phyloP scores from a whole-genome alignment of 805 yeast species.

The Zygosaccharomyces bisporus region DNA sequence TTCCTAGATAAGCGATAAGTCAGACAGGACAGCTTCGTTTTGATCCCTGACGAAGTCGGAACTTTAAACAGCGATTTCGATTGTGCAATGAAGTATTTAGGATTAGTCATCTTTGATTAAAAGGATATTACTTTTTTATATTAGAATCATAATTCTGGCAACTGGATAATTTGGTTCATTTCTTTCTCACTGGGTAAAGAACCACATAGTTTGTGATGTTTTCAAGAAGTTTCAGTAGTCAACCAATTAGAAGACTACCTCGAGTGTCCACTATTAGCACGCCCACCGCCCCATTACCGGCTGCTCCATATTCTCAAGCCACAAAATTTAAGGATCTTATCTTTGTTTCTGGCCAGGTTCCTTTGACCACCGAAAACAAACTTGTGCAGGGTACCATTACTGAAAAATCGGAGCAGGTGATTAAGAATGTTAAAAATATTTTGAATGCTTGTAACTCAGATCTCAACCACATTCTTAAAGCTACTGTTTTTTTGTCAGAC shows the following conservation, averaged over 20 bases:
- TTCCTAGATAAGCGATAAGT: too few relatives aligned
- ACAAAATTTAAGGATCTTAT: conserved; percentile 82
- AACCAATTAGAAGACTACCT: background rate
- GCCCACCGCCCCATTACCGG: conserved; percentile 82
- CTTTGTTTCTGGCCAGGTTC: conserved; percentile 94
- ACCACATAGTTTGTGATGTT: too few relatives aligned
- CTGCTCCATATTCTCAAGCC: conserved; percentile 95
- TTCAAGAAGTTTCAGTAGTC: too few relatives aligned
- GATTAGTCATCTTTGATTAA: too few relatives aligned
- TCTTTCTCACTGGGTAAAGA: too few relatives aligned
- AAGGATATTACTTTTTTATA: too few relatives aligned
- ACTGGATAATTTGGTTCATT: too few relatives aligned
- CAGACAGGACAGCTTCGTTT: too few relatives aligned
- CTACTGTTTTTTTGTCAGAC: conserved; percentile 83
- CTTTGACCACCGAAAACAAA: conserved; percentile 77
- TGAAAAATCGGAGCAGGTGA: conserved; percentile 72
- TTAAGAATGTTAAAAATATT: conserved; percentile 64
- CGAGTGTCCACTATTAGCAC: background rate
- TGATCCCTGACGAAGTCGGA: too few relatives aligned
- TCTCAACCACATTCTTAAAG: conserved; percentile 78
- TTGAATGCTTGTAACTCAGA: conserved; percentile 82
- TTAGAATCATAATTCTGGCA: too few relatives aligned
- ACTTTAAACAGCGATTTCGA: too few relatives aligned
- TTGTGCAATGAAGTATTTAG: too few relatives aligned
- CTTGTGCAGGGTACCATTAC: conserved; percentile 72